Evolutionary conservation across 164 flowering plant genomes (phyloP).

Genomic region (Chloranthus sessilifolius): DNA sequence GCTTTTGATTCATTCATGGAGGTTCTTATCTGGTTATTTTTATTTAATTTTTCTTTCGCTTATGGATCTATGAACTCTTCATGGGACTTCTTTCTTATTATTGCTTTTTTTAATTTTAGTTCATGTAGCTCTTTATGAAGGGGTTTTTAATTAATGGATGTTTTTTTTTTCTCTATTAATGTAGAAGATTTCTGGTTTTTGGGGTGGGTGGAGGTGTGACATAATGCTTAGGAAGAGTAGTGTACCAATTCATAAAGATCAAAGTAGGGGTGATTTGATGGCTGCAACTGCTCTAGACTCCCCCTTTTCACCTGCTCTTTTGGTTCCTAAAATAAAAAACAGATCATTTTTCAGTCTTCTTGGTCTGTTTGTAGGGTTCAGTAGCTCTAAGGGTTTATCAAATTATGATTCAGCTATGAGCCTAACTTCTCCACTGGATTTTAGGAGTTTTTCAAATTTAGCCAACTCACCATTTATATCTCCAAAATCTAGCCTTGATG

Average conservation of each 20-base stretch:
- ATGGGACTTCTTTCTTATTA: too few relatives aligned
- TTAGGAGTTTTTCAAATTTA: slow-evolving; percentile 39
- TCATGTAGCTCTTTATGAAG: too few relatives aligned
- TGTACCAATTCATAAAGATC: slow-evolving; percentile 63
- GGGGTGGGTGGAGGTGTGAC: slow-evolving; percentile 11
- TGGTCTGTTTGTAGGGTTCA: slow-evolving; percentile 66
- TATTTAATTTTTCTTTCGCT: too few relatives aligned
- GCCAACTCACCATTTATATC: slow-evolving; percentile 47
- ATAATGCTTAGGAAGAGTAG: slow-evolving; percentile 75
- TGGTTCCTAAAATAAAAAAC: slow-evolving; percentile 31
- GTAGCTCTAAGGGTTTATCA: slow-evolving; percentile 35
- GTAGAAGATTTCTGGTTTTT: slow-evolving; percentile 16
- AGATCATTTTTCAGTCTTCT: slow-evolving; percentile 53
- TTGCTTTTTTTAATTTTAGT: too few relatives aligned
- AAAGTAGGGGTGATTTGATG: slow-evolving; percentile 36
- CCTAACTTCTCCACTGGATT: slow-evolving; percentile 83
- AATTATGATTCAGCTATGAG: slow-evolving; percentile 76
- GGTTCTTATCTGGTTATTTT: too few relatives aligned
- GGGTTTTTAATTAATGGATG: too few relatives aligned
- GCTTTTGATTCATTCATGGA: too few relatives aligned
- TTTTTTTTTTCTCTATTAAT: too few relatives aligned
- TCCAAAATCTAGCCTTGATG: slow-evolving; percentile 28
- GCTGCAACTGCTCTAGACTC: slow-evolving; percentile 35
- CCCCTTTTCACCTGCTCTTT: slow-evolving; percentile 24
- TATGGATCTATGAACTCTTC: too few relatives aligned